Base-by-base conservation (phyloP, 2,329 filamentous ascomycete species). In the Monilinia polystroma region DNA sequence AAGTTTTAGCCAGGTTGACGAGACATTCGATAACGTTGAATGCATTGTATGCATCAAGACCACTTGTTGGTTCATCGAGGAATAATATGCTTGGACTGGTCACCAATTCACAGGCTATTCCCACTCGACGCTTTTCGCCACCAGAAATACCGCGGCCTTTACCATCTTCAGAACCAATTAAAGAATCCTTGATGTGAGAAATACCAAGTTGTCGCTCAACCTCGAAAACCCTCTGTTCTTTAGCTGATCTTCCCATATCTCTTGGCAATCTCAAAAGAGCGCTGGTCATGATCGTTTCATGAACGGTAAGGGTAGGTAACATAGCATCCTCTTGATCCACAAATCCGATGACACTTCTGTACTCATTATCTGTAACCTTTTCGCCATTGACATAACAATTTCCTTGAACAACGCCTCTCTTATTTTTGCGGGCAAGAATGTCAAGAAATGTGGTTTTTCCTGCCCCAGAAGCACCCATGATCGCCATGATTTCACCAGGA, bases 281-380 rank as follows among this genome's bases (percentile, higher is more conserved):
- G 74, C 94, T 98, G 73, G 91, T 97, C 70, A 97, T 82, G 69
- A 99, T 99, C 0, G 95, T 99, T 79, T 99, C 95, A 77, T 99
- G 95, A 11, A 99, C 95, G 0, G 95, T 99, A 72, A 99, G 82
- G 0, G 95, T 99, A 0, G 95, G 90, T 54, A 99, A 83, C 88
- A 99, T 94, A 6, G 94, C 96, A 76, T 99, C 95, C 76, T 99
- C 95, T 79, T 99, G 95, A 73, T 99, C 95, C 52, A 99, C 95
- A 73, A 98, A 99, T 29, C 96, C 95, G 71, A 97, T 90, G 63
- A 98, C 92, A 69, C 87, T 93, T 76, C 91, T 92, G 80, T 95
- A 99, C 70, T 97, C 92, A 41, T 85, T 78, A 76, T 97, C 92
- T 43, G 82, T 83, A 49, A 98, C 88, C 77, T 91, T 94, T 77